These are phyloP conservation scores for Neofusicoccum sp. DNA, from an alignment of 2,329 filamentous ascomycete species.

Conservation along the genomic window DNA sequence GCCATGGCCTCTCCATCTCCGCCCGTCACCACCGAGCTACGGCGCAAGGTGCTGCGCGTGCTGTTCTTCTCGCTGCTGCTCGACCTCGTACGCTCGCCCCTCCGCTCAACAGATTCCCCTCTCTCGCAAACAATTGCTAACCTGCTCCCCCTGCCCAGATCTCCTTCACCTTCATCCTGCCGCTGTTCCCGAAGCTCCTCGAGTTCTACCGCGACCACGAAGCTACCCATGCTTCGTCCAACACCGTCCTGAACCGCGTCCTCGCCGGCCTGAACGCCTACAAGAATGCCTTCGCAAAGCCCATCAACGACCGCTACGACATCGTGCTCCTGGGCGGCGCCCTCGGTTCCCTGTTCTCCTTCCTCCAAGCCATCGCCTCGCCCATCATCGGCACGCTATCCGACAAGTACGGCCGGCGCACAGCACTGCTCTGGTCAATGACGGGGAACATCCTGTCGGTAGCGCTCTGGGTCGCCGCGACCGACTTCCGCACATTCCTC, in stretches of 20 bases:
- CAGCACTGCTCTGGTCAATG: conserved; percentile 89
- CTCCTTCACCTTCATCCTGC: conserved; percentile 97
- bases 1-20: conserved; percentile 21
- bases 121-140: background rate
- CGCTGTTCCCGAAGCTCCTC: conserved; percentile 91
- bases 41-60: conserved; percentile 83
- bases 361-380: conserved; percentile 89
- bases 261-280: conserved; percentile 87
- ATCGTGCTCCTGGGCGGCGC: conserved; percentile 94
- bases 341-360: conserved; percentile 87
- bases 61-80: conserved; percentile 87
- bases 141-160: conserved; percentile 60
- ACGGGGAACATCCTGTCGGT: conserved; percentile 89
- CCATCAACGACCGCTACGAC: conserved; percentile 95
- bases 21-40: conserved; percentile 49
- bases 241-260: conserved; percentile 75
- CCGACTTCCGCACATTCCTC: conserved; percentile 94
- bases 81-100: conserved; percentile 67
- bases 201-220: conserved; percentile 94
- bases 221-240: conserved; percentile 49
- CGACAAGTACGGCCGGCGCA: conserved; percentile 84
- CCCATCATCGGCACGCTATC: conserved; percentile 88
- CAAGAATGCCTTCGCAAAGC: conserved; percentile 88
- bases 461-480: conserved; percentile 88
- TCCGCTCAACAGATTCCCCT: background rate